Evolutionary conservation across 305 asterid species (phyloP), one percentile per base, ranked within the genome.

Genomic region (Fraxinus sp.): DNA sequence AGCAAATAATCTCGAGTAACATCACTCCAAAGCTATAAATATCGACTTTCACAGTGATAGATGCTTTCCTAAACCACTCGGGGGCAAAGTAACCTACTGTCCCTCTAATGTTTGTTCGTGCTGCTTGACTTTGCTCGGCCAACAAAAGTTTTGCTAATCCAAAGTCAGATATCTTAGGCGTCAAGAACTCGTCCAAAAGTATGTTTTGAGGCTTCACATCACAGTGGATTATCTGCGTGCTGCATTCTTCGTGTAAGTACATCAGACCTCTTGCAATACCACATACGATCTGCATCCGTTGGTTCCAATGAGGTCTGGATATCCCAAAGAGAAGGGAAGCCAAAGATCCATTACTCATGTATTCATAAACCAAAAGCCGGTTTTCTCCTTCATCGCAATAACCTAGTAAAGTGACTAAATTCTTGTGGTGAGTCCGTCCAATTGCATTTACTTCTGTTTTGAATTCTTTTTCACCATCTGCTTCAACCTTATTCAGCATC

Each of bases 181-280:
- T 52, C 22, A 84, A 80, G 39, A 64, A 68, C 62, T 88, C 88
- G 30, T 88, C 91, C 14, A 88, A 35, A 8, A 88, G 88, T 33
- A 88, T 81, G 80, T 88, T 88, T 30, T 85, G 89, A 46, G 89
- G 89, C 89, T 88, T 88, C 0, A 86, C 82, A 30, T 88, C 91
- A 44, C 91, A 88, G 44, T 88, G 91, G 37, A 88, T 88, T 16
- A 88, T 88, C 84, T 88, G 89, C 2, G 87, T 80, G 84, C 82
- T 83, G 81, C 91, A 88, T 55, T 88, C 91, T 41, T 88, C 89
- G 28, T 88, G 91, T 81, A 88, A 77, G 78, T 88, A 88, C 14
- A 76, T 39, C 1, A 88, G 85, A 7, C 91, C 91, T 35, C 84
- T 76, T 4, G 91, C 91, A 44, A 86, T 55, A 0, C 89, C 91